Conservation (phyloP, 768 basidiomycete genomes). For the Lyophyllum semitale region DNA sequence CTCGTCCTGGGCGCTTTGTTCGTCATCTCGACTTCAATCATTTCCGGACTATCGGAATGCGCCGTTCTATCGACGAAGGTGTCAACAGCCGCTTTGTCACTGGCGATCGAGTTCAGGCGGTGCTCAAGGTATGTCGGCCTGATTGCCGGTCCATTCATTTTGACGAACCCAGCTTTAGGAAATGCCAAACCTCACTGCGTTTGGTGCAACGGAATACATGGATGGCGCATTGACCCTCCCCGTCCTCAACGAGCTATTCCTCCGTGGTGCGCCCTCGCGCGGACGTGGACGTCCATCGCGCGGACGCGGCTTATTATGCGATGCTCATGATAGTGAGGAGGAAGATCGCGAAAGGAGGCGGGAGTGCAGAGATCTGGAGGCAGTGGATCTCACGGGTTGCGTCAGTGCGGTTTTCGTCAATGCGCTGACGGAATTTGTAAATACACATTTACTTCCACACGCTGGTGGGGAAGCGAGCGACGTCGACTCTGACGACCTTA, state of each 20-base stretch:
- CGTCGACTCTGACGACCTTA: constrained; percentile 42
- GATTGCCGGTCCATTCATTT: constrained; percentile 7
- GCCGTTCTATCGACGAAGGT: constrained; percentile 88
- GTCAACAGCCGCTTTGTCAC: constrained; percentile 92
- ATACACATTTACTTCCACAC: constrained; percentile 54
- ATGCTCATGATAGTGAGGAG: constrained; percentile 64
- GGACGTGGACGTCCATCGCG: constrained; percentile 70
- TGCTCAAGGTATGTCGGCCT: constrained; percentile 63
- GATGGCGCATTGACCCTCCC: constrained; percentile 85
- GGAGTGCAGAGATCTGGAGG: constrained; percentile 79
- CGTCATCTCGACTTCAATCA: constrained; percentile 93
- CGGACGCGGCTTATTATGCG: constrained; percentile 54
- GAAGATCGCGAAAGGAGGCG: constrained; percentile 75
- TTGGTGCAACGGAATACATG: constrained; percentile 99
- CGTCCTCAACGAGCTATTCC: constrained; percentile 87
- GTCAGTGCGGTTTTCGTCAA: constrained; percentile 89
- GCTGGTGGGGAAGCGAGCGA: constrained; percentile 41
- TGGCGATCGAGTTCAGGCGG: constrained; percentile 75
- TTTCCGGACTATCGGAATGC: constrained; percentile 96
- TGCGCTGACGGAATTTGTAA: constrained; percentile 83
- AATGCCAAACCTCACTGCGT: constrained; percentile 80
- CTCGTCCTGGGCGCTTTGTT: constrained; percentile 78
- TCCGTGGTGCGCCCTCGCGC: constrained; percentile 76
- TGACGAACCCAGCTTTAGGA: constrained; percentile 52
- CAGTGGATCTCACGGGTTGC: constrained; percentile 93